Evolutionary conservation across 768 basidiomycete genomes (phyloP).

Genomic region (Jaapia argillacea): DNA sequence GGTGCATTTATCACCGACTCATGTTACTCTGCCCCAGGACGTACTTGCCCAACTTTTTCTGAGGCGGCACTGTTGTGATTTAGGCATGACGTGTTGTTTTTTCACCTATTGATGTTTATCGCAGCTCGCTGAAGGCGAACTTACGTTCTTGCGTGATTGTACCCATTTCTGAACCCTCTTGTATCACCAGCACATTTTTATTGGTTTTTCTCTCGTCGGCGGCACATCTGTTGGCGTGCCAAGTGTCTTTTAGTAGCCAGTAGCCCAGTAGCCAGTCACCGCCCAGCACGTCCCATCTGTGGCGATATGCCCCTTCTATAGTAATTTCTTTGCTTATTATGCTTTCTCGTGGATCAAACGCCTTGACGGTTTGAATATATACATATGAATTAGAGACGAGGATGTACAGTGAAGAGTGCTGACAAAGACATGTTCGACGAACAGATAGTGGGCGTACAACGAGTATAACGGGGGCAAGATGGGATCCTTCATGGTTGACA

Average conservation of each 20-base stretch:
- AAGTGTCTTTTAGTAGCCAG: no score
- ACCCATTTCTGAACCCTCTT: constrained; percentile 11
- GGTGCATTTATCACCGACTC: not conserved
- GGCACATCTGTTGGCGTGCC: not conserved
- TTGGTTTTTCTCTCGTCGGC: not conserved
- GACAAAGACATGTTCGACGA: no score
- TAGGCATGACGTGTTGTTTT: constrained; percentile 3
- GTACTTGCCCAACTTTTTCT: constrained; percentile 56
- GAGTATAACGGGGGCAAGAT: no score
- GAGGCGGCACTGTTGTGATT: no score
- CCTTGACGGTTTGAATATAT: no score
- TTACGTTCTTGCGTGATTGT: constrained; percentile 7
- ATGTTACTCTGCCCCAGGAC: constrained; percentile 25
- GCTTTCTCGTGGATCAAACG: no score
- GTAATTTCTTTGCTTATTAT: not conserved
- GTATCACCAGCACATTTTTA: constrained; percentile 5
- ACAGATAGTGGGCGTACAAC: no score
- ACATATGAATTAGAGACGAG: no score
- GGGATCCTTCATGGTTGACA: constrained; percentile 35
- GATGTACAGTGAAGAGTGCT: no score
- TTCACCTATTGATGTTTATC: constrained; percentile 11
- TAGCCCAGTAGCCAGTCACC: no score
- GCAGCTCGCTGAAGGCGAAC: constrained; percentile 4
- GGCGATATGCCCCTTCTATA: not conserved
- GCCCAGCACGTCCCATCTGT: not conserved